Evolutionary conservation across 148 eudicot species (phyloP), one percentile per base, ranked within the genome.

Genomic region (Chenopodium album): DNA sequence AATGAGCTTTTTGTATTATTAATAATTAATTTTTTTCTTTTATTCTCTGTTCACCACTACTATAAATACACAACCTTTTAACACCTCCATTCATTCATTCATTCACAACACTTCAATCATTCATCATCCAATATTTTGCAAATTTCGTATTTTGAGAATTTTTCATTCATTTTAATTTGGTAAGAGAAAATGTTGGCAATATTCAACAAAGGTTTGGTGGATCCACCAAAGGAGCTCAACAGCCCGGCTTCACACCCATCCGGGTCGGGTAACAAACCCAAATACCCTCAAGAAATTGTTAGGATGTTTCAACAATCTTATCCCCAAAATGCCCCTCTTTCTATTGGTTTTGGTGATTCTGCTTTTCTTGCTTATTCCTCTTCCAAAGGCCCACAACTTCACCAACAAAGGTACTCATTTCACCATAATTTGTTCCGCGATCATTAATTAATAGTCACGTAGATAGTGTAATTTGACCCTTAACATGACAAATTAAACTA

Each of bases 161-260:
- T 2, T 77, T 79, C 48, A 29, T 26, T 64, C 64, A 13, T 14
- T 54, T 31, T 50, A 3, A 3, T n/a, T 65, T 14, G 47, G 69
- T 22, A 79, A 29, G 46, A 73, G 41, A 88, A 83, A 75, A 91
- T 92, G 94, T 90, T 94, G 94, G 94, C 91, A 68, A 88, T 93
- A 54, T 94, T 94, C 90, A 93, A 89, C 86, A 86, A 89, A 77
- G 90, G 83, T 29, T 78, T 94, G 88, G 92, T 90, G 32, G 86
- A 93, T 77, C 85, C 95, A 84, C 98, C 98, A 77, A 78, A 86
- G 85, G 98, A 94, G 87, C 86, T 94, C 19, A 82, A 94, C 31
- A 90, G 98, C 90, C 95, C 97, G 28, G 83, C 79, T 20, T 70
- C 90, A 17, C 28, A 31, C 31, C 28, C 73, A 54, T 71, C 66